phyloP scores from a whole-genome alignment of 192 early-diverging fungal species.

The Backusella circina region DNA sequence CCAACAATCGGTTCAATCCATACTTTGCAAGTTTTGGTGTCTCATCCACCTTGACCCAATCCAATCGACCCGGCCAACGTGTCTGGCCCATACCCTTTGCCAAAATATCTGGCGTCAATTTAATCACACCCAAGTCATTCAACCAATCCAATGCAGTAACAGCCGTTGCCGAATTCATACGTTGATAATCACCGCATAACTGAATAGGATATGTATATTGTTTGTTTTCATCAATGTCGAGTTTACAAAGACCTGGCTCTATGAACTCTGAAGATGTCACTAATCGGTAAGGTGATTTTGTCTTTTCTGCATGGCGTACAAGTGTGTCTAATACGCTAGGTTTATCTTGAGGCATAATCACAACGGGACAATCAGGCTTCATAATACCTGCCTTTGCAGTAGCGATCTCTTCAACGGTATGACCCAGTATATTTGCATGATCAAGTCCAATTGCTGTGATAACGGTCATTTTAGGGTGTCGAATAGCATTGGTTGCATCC shows the following conservation, averaged over 20 bases:
- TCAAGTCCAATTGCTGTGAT: slow-evolving; percentile 73
- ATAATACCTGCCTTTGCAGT: slow-evolving; percentile 80
- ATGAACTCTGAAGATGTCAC: background rate
- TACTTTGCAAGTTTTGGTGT: slow-evolving; percentile 3
- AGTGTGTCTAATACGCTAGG: slow-evolving; percentile 35
- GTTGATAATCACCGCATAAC: slow-evolving; percentile 76
- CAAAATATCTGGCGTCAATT: slow-evolving; percentile 39
- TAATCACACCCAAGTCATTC: background rate
- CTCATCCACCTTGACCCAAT: slow-evolving; percentile 43
- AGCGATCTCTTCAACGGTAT: slow-evolving; percentile 65
- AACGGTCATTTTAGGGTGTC: slow-evolving; percentile 39
- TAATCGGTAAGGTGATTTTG: background rate
- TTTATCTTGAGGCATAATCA: slow-evolving; percentile 56
- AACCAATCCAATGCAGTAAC: slow-evolving; percentile 51
- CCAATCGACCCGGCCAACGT: slow-evolving; percentile 83
- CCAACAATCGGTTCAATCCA: slow-evolving; percentile 51
- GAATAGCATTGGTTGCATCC: slow-evolving; percentile 84
- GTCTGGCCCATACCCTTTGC: slow-evolving; percentile 61
- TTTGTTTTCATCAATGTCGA: background rate
- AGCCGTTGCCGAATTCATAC: slow-evolving; percentile 75
- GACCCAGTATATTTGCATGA: slow-evolving; percentile 71
- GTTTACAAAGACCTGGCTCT: background rate
- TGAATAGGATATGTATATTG: slow-evolving; percentile 44
- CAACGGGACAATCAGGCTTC: slow-evolving; percentile 37
- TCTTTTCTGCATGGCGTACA: slow-evolving; percentile 20